Percentiles rank a stretch among this genome's conserved stretches.
These are phyloP conservation scores for Funneliformis caledonium DNA, from an alignment of 371 early-diverging fungal species.

Conservation along the genomic window DNA sequence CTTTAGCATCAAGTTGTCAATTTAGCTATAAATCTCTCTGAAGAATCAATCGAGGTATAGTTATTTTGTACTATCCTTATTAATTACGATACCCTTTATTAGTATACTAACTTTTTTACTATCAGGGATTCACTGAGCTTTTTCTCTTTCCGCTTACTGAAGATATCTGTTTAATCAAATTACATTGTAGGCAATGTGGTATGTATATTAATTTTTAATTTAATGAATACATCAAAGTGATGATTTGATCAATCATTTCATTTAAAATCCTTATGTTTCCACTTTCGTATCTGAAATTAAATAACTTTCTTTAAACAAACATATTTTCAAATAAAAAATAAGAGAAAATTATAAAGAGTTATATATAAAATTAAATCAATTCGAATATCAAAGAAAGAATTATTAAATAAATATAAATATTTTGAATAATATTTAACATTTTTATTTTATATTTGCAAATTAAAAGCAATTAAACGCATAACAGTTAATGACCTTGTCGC, in stretches of 20 bases:
- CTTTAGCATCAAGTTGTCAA: neutral
- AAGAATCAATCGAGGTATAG: neutral
- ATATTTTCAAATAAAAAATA: no score
- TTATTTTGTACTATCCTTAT: neutral
- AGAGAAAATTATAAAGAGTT: no score
- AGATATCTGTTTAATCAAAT: conserved; percentile 12
- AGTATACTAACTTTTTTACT: no score
- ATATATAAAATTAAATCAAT: no score
- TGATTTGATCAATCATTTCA: no score
- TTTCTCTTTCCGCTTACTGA: neutral
- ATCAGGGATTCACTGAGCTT: conserved; percentile 21
- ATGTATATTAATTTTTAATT: neutral
- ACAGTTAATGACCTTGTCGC: conserved; percentile 8
- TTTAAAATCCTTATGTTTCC: no score
- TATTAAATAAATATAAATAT: neutral
- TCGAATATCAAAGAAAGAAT: neutral
- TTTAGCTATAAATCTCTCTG: neutral
- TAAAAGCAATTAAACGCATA: neutral
- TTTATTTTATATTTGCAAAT: neutral
- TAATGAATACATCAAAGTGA: no score
- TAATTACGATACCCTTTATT: neutral
- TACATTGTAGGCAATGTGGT: conserved; percentile 25
- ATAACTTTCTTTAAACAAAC: no score
- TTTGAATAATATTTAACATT: neutral
- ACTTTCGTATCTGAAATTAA: no score